Conservation (phyloP, 2,329 filamentous ascomycete genomes). For the Zasmidium citrigriseum region DNA sequence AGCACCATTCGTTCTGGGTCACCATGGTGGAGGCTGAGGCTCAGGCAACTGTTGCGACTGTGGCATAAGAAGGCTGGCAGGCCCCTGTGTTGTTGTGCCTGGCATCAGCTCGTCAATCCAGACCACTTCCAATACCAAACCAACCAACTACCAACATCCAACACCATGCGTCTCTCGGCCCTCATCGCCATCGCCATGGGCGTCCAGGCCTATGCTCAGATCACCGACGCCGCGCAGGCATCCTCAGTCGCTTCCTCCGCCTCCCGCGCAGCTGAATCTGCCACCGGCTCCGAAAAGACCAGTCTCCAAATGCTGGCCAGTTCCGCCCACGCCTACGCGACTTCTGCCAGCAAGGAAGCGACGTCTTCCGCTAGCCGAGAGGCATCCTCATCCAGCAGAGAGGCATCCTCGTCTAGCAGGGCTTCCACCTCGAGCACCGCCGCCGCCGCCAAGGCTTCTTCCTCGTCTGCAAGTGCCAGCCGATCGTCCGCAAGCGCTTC, state of each 20-base stretch:
- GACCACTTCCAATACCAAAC: neutral
- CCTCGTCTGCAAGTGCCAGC: neutral
- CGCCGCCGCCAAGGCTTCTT: neutral
- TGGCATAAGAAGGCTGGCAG: neutral
- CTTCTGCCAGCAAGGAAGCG: neutral
- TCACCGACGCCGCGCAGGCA: neutral
- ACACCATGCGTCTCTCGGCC: neutral
- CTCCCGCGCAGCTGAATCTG: neutral
- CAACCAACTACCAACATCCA: neutral
- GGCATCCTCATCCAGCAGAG: neutral
- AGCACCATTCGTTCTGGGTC: neutral
- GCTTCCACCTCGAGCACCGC: neutral
- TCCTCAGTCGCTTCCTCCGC: neutral
- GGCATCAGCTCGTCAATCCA: neutral
- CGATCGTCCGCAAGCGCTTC: neutral
- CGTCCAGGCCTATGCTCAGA: neutral
- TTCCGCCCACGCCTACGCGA: neutral
- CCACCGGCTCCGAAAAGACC: neutral
- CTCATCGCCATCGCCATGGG: neutral
- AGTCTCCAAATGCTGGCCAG: neutral
- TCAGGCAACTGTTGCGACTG: neutral
- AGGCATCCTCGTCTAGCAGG: neutral
- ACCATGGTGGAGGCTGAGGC: neutral
- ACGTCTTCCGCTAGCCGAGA: neutral
- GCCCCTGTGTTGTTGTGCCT: neutral